Evolutionary conservation across 2,329 filamentous ascomycete genomes (phyloP).

Genomic region (Myriangium duriaei): DNA sequence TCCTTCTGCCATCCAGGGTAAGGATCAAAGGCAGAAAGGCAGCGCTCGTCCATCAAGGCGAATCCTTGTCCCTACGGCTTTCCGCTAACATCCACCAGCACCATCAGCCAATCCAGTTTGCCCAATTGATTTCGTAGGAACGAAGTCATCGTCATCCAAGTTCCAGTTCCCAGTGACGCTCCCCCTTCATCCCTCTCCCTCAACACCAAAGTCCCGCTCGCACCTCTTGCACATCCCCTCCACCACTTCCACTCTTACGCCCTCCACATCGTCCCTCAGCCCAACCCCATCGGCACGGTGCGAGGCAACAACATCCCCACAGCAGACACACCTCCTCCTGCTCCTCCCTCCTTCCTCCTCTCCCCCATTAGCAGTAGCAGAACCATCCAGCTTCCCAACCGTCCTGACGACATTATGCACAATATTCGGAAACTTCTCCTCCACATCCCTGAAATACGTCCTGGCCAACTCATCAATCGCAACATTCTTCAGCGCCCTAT

Average conservation of each 20-base stretch:
- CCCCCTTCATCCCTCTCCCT: too few relatives aligned
- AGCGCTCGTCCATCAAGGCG: too few relatives aligned
- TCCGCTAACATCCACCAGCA: too few relatives aligned
- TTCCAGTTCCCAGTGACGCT: too few relatives aligned
- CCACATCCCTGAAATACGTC: constrained; percentile 77
- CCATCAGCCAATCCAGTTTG: too few relatives aligned
- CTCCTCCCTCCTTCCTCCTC: constrained; percentile 24
- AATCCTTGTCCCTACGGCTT: too few relatives aligned
- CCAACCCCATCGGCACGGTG: not conserved
- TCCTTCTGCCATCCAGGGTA: too few relatives aligned
- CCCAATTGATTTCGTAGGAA: too few relatives aligned
- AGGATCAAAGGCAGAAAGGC: too few relatives aligned
- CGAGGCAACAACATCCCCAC: constrained; percentile 31
- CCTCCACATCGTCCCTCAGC: not conserved
- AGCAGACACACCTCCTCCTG: constrained; percentile 47
- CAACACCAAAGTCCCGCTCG: constrained; percentile 7
- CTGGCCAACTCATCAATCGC: constrained; percentile 85
- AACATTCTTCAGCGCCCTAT: constrained; percentile 22
- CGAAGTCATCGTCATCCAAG: too few relatives aligned
- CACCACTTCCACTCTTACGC: not conserved
- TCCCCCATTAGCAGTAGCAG: constrained; percentile 26
- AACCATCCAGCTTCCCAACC: constrained; percentile 57
- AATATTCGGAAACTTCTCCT: constrained; percentile 75
- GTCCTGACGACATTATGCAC: constrained; percentile 94
- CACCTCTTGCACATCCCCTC: constrained; percentile 4